Conservation (phyloP, 352 stramenopile genomes). For the Phytophthora nicotianae region DNA sequence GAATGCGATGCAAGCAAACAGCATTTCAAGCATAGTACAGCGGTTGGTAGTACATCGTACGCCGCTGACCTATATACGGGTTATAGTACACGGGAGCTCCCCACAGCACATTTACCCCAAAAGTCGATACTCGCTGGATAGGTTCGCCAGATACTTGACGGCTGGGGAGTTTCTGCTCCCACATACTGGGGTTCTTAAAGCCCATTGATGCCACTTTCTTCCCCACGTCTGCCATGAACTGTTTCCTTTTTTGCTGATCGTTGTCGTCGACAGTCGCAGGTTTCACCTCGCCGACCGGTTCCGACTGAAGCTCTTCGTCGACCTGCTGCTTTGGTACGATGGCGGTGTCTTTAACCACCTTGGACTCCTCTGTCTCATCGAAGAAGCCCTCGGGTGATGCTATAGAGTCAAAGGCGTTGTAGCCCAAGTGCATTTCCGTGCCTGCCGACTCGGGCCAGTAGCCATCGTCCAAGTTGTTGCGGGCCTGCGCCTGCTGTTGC, state of each 20-base stretch:
- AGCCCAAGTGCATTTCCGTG: slow-evolving; percentile 40
- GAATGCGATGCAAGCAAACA: not conserved
- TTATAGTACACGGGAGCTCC: slow-evolving; percentile 9
- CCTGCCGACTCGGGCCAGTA: slow-evolving; percentile 23
- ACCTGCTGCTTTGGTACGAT: not conserved
- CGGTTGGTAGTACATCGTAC: slow-evolving; percentile 21
- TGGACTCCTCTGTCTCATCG: slow-evolving; percentile 11
- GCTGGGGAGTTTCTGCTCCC: slow-evolving; percentile 30
- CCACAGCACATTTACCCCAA: slow-evolving; percentile 17
- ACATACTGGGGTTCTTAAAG: slow-evolving; percentile 35
- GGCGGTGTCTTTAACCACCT: not conserved
- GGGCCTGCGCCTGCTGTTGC: slow-evolving; percentile 16
- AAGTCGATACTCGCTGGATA: slow-evolving; percentile 1
- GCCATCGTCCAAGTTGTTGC: slow-evolving; percentile 28
- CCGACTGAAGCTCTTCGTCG: not conserved
- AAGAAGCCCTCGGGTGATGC: slow-evolving; percentile 45
- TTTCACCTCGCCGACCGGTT: not conserved
- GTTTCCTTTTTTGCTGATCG: slow-evolving; percentile 10
- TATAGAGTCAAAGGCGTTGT: slow-evolving; percentile 58
- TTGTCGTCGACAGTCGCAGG: slow-evolving; percentile 2
- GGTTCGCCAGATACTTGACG: slow-evolving; percentile 3
- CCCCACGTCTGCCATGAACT: slow-evolving; percentile 18
- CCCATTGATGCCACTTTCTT: slow-evolving; percentile 28
- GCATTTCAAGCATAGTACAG: slow-evolving; percentile 17
- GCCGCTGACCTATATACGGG: slow-evolving; percentile 7